Evolutionary conservation across 2,329 filamentous ascomycete species (phyloP).

Genomic region (Colletotrichum ledebouriae): DNA sequence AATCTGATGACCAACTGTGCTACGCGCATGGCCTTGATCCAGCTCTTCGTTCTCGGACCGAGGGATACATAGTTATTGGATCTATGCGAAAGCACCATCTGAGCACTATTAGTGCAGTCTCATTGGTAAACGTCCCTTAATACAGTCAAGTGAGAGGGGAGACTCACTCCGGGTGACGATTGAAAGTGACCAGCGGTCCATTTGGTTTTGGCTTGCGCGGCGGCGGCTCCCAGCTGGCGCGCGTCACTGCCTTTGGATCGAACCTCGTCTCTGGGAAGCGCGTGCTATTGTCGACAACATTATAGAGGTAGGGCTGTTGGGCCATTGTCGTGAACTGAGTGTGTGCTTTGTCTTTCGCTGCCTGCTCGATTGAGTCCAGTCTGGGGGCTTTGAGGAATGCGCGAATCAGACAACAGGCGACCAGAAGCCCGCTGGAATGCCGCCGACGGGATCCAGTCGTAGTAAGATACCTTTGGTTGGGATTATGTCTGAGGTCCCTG

Average conservation of each 20-base stretch:
- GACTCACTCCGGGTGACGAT: conserved; percentile 88
- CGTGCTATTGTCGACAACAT: conserved; percentile 63
- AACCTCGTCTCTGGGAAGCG: conserved; percentile 72
- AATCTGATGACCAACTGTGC: conserved; percentile 78
- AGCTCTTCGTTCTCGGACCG: conserved; percentile 76
- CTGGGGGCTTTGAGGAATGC: conserved; percentile 20
- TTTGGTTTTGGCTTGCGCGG: conserved; percentile 74
- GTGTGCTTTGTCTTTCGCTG: too few relatives aligned
- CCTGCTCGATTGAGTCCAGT: too few relatives aligned
- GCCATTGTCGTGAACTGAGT: conserved; percentile 47
- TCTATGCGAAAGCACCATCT: conserved; percentile 73
- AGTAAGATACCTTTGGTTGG: not conserved
- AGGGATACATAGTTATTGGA: conserved; percentile 74
- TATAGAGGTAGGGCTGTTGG: conserved; percentile 79
- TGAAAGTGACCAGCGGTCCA: conserved; percentile 85
- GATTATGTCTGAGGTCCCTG: not conserved
- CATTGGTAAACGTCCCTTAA: conserved; percentile 3
- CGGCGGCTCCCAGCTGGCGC: conserved; percentile 79
- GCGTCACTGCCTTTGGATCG: conserved; percentile 88
- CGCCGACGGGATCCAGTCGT: conserved; percentile 3
- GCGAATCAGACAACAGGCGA: not conserved
- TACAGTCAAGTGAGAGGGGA: not conserved
- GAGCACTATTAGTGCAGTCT: conserved; percentile 59
- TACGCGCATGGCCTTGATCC: conserved; percentile 77
- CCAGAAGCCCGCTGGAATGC: conserved; percentile 24